phyloP scores from a whole-genome alignment of 257 asterid species.

The Petrea volubilis region DNA sequence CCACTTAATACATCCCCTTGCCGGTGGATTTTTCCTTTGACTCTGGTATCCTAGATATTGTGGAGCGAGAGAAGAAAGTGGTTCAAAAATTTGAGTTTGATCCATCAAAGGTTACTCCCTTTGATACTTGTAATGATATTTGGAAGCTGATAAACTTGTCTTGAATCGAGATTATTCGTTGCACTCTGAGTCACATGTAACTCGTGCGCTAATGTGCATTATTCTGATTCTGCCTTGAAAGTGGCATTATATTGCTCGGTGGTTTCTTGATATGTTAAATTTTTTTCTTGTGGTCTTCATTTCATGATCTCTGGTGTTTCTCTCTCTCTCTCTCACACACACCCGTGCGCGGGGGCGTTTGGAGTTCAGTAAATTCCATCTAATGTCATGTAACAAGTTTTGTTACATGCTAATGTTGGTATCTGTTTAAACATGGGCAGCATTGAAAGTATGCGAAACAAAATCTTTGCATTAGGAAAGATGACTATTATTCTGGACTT shows the following conservation, averaged over 20 bases:
- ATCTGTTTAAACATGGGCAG: background rate
- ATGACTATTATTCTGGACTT: background rate
- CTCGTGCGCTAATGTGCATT: background rate
- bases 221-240: background rate
- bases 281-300: no score
- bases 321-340: no score
- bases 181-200: background rate
- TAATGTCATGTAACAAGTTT: background rate
- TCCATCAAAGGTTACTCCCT: slow-evolving; percentile 37
- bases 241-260: background rate
- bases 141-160: slow-evolving; percentile 63
- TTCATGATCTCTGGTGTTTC: no score
- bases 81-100: slow-evolving; percentile 56
- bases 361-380: background rate
- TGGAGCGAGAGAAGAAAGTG: slow-evolving; percentile 50
- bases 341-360: background rate
- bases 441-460: background rate
- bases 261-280: background rate
- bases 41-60: slow-evolving; percentile 42
- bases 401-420: background rate
- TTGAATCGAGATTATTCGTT: slow-evolving; percentile 12
- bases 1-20: slow-evolving; percentile 1
- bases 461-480: background rate
- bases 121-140: slow-evolving; percentile 47
- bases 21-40: slow-evolving; percentile 38